These are phyloP conservation scores for Gossypium ekmanianum DNA, from an alignment of 345 rosid genomes.

Conservation along the genomic window DNA sequence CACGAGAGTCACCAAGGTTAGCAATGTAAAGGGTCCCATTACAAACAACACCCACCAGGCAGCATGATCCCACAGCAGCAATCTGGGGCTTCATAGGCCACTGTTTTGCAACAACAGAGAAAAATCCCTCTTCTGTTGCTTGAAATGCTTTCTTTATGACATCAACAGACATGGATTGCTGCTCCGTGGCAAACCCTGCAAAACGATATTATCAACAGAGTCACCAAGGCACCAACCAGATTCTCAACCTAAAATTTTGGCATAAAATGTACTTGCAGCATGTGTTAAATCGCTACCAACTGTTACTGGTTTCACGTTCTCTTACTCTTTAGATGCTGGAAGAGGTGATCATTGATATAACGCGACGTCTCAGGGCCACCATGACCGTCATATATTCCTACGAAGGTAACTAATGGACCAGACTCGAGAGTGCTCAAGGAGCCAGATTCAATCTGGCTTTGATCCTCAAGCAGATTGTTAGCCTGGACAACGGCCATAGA, in stretches of 20 bases:
- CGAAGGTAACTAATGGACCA: slow-evolving; percentile 82
- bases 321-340: slow-evolving; percentile 91
- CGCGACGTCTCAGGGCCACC: slow-evolving; percentile 98
- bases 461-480: slow-evolving; percentile 87
- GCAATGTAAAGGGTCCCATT: slow-evolving; percentile 77
- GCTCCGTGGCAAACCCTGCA: slow-evolving; percentile 73
- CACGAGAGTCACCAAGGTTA: slow-evolving; percentile 93
- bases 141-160: slow-evolving; percentile 82
- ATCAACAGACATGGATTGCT: slow-evolving; percentile 75
- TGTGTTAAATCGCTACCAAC: neutral
- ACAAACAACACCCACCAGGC: slow-evolving; percentile 79
- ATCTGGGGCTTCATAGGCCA: slow-evolving; percentile 93
- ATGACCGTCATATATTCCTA: slow-evolving; percentile 91
- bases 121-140: slow-evolving; percentile 94
- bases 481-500: slow-evolving; percentile 98
- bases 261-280: neutral
- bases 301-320: neutral
- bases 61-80: slow-evolving; percentile 97
- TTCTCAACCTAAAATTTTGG: neutral
- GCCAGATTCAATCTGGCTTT: slow-evolving; percentile 95
- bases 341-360: slow-evolving; percentile 76
- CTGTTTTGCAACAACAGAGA: slow-evolving; percentile 76
- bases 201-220: neutral
- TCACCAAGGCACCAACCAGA: neutral
- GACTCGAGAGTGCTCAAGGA: slow-evolving; percentile 72